Conservation (phyloP, 2,329 filamentous ascomycete species). For the Thelonectria olida region DNA sequence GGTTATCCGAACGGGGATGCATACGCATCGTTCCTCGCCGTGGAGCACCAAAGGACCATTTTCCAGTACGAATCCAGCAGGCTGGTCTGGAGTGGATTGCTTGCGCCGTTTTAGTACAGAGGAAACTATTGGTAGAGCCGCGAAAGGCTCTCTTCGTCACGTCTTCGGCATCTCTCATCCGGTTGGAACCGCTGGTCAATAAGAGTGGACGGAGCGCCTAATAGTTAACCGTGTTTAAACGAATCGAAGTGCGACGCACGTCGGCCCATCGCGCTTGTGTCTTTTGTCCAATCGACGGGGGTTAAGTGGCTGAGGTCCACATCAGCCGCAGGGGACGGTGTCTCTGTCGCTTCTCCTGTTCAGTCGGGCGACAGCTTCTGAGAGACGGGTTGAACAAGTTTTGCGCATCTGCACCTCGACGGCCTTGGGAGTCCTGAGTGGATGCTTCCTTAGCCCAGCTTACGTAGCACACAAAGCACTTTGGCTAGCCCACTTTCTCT, state of each 20-base stretch:
- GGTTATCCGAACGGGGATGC: conserved; percentile 4
- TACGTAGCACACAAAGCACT: conserved; percentile 17
- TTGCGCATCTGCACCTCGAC: conserved; percentile 18
- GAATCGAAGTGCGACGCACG: neutral
- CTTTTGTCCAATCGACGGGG: conserved; percentile 25
- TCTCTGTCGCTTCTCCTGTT: conserved; percentile 20
- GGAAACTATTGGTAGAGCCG: neutral
- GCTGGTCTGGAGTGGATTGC: too few species aligned
- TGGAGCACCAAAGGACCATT: neutral
- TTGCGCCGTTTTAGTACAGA: too few species aligned
- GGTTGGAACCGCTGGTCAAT: conserved; percentile 1
- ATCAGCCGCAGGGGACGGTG: conserved; percentile 28
- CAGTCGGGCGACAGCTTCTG: conserved; percentile 3
- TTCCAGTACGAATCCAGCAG: conserved; percentile 16
- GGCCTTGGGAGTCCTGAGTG: conserved; percentile 8
- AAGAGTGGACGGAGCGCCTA: conserved; percentile 1
- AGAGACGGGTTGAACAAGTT: neutral
- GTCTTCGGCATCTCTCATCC: conserved; percentile 3
- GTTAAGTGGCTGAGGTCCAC: conserved; percentile 18
- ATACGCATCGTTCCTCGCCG: conserved; percentile 2
- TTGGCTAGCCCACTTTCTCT: conserved; percentile 9
- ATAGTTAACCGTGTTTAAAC: neutral
- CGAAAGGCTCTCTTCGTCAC: neutral
- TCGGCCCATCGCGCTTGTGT: conserved; percentile 31
- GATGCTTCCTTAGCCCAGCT: conserved; percentile 11